Evolutionary conservation across 2,329 filamentous ascomycete species (phyloP).

Genomic region (Penicillium corylophilum): DNA sequence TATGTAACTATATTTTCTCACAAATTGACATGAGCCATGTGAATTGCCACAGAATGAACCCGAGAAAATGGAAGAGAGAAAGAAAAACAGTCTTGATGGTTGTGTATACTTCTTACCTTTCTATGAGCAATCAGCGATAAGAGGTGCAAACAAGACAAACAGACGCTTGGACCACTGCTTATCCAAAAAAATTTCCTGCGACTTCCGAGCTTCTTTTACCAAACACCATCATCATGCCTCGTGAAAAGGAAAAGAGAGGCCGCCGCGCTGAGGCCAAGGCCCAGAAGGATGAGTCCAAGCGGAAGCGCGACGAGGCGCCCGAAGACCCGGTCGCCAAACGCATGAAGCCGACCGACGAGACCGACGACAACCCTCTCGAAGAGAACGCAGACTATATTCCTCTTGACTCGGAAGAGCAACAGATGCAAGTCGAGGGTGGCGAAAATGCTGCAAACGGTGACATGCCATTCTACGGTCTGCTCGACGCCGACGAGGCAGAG

Average conservation of each 20-base stretch:
- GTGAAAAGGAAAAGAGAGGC: slow-evolving; percentile 49
- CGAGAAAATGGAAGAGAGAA: neutral
- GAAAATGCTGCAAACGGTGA: slow-evolving; percentile 47
- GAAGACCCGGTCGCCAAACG: slow-evolving; percentile 40
- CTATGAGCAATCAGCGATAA: neutral
- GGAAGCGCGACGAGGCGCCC: slow-evolving; percentile 35
- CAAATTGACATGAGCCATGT: neutral
- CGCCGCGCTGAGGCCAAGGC: slow-evolving; percentile 44
- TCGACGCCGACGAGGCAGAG: slow-evolving; percentile 90
- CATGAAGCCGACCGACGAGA: slow-evolving; percentile 32
- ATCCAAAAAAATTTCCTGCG: slow-evolving; percentile 34
- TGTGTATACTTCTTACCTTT: neutral
- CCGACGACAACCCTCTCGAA: slow-evolving; percentile 22
- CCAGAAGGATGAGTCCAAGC: slow-evolving; percentile 39
- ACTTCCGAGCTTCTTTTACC: slow-evolving; percentile 5
- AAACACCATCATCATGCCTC: slow-evolving; percentile 39
- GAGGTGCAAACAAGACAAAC: slow-evolving; percentile 36
- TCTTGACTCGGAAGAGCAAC: slow-evolving; percentile 28
- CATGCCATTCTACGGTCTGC: slow-evolving; percentile 84
- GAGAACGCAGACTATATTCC: slow-evolving; percentile 40
- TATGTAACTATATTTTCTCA: slow-evolving; percentile 8
- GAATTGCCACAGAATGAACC: neutral
- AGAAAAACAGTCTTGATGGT: neutral
- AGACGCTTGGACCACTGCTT: slow-evolving; percentile 40
- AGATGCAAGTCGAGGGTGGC: slow-evolving; percentile 20